Percentiles rank a stretch among this genome's conserved stretches.
These are phyloP conservation scores for Smallanthus sonchifolius DNA, from an alignment of 129 eudicot genomes.

Conservation along the genomic window DNA sequence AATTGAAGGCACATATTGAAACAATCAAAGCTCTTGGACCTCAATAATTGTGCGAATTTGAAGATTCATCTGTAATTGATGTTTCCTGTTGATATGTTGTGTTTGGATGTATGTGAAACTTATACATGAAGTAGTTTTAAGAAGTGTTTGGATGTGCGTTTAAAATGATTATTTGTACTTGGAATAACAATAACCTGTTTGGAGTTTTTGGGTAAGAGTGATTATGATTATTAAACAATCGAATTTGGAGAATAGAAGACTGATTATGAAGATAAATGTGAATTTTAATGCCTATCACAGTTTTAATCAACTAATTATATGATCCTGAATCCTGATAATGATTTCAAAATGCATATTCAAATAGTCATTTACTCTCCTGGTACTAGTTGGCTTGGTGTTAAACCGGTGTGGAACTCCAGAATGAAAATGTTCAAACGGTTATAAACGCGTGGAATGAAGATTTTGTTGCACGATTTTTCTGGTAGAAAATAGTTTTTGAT, in stretches of 20 bases:
- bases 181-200: neutral
- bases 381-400: no score
- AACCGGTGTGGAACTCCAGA: no score
- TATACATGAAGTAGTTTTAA: neutral
- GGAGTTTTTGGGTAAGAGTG: neutral
- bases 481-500: no score
- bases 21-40: constrained; percentile 34
- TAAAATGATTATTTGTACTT: neutral
- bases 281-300: neutral
- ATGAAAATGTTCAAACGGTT: no score
- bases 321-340: no score
- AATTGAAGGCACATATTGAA: constrained; percentile 41
- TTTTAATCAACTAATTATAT: neutral
- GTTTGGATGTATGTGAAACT: neutral
- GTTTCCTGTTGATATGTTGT: constrained; percentile 16
- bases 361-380: no score
- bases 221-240: neutral
- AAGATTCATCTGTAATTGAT: constrained; percentile 12
- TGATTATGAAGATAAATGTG: neutral
- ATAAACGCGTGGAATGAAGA: no score
- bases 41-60: constrained; percentile 41
- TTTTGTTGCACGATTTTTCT: no score
- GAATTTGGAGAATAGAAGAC: neutral
- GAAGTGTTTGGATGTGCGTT: neutral
- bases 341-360: neutral